Conservation (phyloP, 495 filamentous ascomycete genomes). For the Aspergillus campestris region DNA sequence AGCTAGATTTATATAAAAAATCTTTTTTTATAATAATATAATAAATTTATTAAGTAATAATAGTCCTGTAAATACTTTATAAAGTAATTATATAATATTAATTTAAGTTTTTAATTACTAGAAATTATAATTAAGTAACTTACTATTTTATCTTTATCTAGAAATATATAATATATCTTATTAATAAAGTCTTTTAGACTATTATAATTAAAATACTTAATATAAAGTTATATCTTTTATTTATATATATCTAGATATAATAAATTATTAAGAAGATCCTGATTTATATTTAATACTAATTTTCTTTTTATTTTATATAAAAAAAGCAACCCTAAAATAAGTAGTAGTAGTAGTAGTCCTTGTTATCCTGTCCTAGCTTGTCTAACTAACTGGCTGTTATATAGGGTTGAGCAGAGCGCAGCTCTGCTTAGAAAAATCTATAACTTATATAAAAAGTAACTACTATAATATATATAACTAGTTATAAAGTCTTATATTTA, state of each 20-base stretch:
- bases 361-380: too few relatives aligned
- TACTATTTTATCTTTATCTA: constrained; percentile 3
- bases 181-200: constrained; percentile 7
- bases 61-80: constrained; percentile 14
- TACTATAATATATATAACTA: constrained; percentile 5
- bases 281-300: background rate
- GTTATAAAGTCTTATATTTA: too few relatives aligned
- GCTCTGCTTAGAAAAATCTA: too few relatives aligned
- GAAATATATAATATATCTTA: constrained; percentile 3
- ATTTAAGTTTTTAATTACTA: background rate
- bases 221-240: constrained; percentile 8
- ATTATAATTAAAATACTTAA: constrained; percentile 1
- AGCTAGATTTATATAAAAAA: background rate
- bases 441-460: too few relatives aligned
- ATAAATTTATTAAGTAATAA: constrained; percentile 13
- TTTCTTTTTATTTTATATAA: background rate
- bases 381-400: too few relatives aligned
- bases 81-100: constrained; percentile 7
- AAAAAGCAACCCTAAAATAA: background rate
- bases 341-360: constrained; percentile 2
- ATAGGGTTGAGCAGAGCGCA: constrained; percentile 7
- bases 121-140: background rate
- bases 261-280: constrained; percentile 7
- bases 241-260: constrained; percentile 8
- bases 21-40: background rate